Percentiles rank a stretch among this genome's conserved stretches.
phyloP scores from a whole-genome alignment of 371 early-diverging fungal species.

The Mortierella sp. region DNA sequence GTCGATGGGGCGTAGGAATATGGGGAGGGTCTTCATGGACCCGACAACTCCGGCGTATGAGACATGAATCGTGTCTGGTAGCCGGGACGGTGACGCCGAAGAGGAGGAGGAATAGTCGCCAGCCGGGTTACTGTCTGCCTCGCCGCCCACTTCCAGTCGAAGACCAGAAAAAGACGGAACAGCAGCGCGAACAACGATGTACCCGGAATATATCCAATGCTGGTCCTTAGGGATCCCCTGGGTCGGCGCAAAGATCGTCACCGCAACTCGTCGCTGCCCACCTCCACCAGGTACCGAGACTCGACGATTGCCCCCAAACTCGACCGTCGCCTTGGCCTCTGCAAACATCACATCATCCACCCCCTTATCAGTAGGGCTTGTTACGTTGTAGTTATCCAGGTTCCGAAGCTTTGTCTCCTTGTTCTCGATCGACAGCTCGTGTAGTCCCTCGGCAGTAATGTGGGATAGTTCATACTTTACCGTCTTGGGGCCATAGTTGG shows the following conservation, averaged over 20 bases:
- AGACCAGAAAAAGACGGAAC: not conserved
- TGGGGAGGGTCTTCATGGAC: constrained; percentile 40
- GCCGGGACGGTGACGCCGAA: not conserved
- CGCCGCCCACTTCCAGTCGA: not conserved
- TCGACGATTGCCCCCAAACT: constrained; percentile 4
- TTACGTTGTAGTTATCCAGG: constrained; percentile 15
- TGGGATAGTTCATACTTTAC: constrained; percentile 35
- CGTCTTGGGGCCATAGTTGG: constrained; percentile 25
- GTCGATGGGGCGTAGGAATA: constrained; percentile 34
- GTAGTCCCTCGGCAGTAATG: constrained; percentile 34
- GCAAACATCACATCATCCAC: constrained; percentile 21
- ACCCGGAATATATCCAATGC: constrained; percentile 56
- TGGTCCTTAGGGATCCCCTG: constrained; percentile 7
- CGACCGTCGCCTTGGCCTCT: constrained; percentile 13
- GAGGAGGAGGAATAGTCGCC: not conserved
- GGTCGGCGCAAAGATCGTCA: constrained; percentile 28
- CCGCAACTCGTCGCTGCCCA: constrained; percentile 11
- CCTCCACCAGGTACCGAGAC: not conserved
- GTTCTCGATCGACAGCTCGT: constrained; percentile 39
- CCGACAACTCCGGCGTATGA: constrained; percentile 51
- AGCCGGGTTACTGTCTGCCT: not conserved
- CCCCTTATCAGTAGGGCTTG: constrained; percentile 1
- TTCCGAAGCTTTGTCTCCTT: constrained; percentile 23
- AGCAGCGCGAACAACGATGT: constrained; percentile 29
- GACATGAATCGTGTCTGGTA: constrained; percentile 29